Conservation (phyloP, 768 basidiomycete species). For the Russula griseocarnosa region DNA sequence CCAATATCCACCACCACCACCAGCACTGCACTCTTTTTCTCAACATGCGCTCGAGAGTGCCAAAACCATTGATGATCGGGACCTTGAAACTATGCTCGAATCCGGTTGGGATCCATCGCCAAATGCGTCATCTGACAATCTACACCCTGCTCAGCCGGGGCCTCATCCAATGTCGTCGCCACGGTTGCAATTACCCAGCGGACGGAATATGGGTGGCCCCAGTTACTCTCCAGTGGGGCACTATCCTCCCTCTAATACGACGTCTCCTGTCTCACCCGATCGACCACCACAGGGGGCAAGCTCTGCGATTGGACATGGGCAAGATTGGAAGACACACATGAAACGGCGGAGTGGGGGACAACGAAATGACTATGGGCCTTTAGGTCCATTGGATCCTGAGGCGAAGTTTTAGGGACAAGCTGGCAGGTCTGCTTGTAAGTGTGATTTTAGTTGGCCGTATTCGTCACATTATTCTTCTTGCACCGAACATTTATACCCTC, state of each 20-base stretch:
- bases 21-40: conserved; percentile 52
- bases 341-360: conserved; percentile 41
- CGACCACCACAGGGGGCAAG: conserved; percentile 35
- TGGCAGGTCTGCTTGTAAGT: conserved; percentile 22
- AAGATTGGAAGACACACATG: conserved; percentile 39
- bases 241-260: conserved; percentile 25
- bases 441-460: conserved; percentile 14
- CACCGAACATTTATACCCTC: conserved; percentile 26
- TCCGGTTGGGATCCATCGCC: conserved; percentile 75
- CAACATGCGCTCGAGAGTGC: conserved; percentile 38
- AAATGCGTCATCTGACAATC: conserved; percentile 36
- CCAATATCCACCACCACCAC: conserved; percentile 81
- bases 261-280: conserved; percentile 36
- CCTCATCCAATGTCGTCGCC: conserved; percentile 43
- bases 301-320: conserved; percentile 34
- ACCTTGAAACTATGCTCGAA: conserved; percentile 91
- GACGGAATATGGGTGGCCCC: conserved; percentile 25
- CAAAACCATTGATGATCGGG: conserved; percentile 57
- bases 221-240: conserved; percentile 22
- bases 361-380: conserved; percentile 44
- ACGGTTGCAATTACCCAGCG: conserved; percentile 63
- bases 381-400: conserved; percentile 43
- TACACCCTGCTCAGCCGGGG: conserved; percentile 30
- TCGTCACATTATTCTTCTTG: conserved; percentile 21
- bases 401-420: conserved; percentile 29